Evolutionary conservation across 345 rosid genomes (phyloP), one percentile per base, ranked within the genome.

Genomic region (Aquilaria yunnanensis): DNA sequence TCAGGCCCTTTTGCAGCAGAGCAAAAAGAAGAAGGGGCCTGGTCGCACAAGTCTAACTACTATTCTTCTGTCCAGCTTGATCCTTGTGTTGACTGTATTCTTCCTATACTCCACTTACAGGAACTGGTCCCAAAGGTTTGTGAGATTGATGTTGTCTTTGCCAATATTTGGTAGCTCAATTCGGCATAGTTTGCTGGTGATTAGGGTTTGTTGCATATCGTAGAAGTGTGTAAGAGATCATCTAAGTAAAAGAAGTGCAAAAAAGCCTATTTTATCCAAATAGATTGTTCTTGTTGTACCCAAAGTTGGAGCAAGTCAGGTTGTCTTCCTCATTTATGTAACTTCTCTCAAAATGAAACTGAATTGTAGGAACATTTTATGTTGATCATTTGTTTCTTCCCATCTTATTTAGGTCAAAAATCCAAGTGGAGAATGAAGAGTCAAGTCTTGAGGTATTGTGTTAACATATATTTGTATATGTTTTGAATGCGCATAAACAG

Each of bases 21-120:
- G 96, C 82, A 88, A 88, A 68, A 84, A 79, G 83, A 88, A 85
- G 83, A 85, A 84, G 57, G 86, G 73, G 45, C 86, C 92, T 4
- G 65, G 76, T 74, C 83, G 80, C 54, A 77, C 85, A 11, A 80
- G 92, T 68, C 43, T 74, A 14, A 71, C 81, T 51, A 79, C 77
- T 53, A 68, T 88, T 62, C 34, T 85, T 53, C 54, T 79, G 4
- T 78, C 70, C 75, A 54, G 61, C 63, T 74, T 79, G 70, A 78
- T 82, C 64, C 23, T 73, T 29, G 47, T 84, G 9, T 67, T 88
- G 77, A 61, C 74, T 37, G 13, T 79, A 51, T 80, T 80, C 56
- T 80, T 88, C 57, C 69, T 88, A 67, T 80, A 68, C 70, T 76
- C 88, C 65, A 75, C 90, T 1, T 88, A 77, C 73, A 80, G 56